Evolutionary conservation across 768 basidiomycete genomes (phyloP).

Genomic region (Macrocybe gigantea): DNA sequence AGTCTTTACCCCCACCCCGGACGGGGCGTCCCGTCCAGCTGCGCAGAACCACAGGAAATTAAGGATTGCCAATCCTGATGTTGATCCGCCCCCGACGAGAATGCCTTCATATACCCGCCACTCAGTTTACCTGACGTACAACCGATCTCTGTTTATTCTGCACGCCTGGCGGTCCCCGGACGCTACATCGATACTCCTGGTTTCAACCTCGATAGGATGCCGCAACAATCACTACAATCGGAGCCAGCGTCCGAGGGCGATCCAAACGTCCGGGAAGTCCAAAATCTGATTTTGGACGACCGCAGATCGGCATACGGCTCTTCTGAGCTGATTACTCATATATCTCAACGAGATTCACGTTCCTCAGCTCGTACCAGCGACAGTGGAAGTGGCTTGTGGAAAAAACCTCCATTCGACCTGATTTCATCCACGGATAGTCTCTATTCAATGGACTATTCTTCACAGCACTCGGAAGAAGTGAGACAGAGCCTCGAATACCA

Average conservation of each 20-base stretch:
- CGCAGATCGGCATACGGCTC: too few species aligned
- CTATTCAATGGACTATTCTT: too few species aligned
- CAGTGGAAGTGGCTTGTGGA: constrained; percentile 21
- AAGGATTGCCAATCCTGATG: constrained; percentile 25
- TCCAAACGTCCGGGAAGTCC: too few species aligned
- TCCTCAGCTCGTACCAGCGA: constrained; percentile 9
- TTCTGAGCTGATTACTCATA: neutral
- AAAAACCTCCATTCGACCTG: constrained; percentile 23
- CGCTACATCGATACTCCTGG: neutral
- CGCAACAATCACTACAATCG: too few species aligned
- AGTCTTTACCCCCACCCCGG: too few species aligned
- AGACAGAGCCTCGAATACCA: neutral
- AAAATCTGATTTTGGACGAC: too few species aligned
- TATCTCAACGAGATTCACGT: neutral
- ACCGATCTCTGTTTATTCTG: constrained; percentile 8
- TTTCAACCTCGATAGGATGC: constrained; percentile 4
- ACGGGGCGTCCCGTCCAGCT: too few species aligned
- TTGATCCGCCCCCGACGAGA: constrained; percentile 12
- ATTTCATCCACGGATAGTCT: neutral
- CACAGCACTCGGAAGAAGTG: too few species aligned
- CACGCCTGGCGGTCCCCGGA: constrained; percentile 10
- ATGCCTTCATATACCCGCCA: constrained; percentile 13
- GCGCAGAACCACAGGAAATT: constrained; percentile 3
- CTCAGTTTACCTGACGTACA: constrained; percentile 12
- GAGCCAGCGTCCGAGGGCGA: too few species aligned